Conservation (phyloP, 2,329 filamentous ascomycete species). For the Fusarium mexicanum region DNA sequence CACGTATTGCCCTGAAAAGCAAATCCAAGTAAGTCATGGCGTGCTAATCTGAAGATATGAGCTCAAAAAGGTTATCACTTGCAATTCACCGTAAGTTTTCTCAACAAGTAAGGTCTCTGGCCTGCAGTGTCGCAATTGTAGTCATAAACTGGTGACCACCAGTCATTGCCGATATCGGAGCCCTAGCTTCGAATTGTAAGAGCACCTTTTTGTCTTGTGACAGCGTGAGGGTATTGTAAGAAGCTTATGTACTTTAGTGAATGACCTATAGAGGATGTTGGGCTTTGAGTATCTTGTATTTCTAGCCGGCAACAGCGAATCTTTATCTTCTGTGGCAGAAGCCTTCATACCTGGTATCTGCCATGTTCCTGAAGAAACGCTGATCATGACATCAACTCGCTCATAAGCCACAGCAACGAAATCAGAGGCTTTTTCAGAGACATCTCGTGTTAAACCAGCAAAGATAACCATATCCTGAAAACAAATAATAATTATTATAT, state of each 20-base stretch:
- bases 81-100: not conserved
- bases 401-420: not conserved
- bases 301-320: not conserved
- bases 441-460: not conserved
- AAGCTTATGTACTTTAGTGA: not conserved
- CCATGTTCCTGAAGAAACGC: not conserved
- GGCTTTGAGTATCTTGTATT: not conserved
- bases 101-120: not conserved
- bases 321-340: slow-evolving; percentile 10
- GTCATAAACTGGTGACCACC: not conserved
- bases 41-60: not conserved
- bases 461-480: not conserved
- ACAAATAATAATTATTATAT: not conserved
- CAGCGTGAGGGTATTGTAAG: not conserved
- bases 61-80: not conserved
- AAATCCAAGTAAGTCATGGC: not conserved
- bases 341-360: slow-evolving; percentile 14
- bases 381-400: slow-evolving; percentile 18
- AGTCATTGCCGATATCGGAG: slow-evolving; percentile 17
- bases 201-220: not conserved
- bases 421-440: not conserved
- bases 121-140: not conserved
- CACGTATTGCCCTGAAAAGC: not conserved
- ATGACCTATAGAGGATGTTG: not conserved
- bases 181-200: not conserved